Evolutionary conservation across 257 asterid genomes (phyloP), one percentile per base, ranked within the genome.

Genomic region (Solanum etuberosum): DNA sequence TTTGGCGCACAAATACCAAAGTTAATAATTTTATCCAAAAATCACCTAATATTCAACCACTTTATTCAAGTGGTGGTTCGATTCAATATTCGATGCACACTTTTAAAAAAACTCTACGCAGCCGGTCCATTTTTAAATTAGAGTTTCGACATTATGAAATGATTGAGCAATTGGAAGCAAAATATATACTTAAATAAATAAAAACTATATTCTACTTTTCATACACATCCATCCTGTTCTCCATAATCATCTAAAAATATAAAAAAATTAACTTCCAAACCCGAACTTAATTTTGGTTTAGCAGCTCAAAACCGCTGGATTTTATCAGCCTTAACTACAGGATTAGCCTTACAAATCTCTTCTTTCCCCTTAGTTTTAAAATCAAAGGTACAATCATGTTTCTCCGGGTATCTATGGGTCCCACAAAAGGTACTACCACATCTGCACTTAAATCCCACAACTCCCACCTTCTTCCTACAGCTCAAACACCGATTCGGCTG

Each of bases 381-480:
- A 90, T 92, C 91, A 63, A 91, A 92, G 61, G 84, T 83, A 87
- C 95, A 92, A 54, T 51, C 91, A 40, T 92, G 95, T 35, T 88
- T 87, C 74, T 92, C 93, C 4, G 95, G 93, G 88, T 91, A 91
- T 76, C 93, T 86, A 70, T 92, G 93, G 68, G 83, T 61, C 84
- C 93, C 95, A 81, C 93, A 92, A 86, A 91, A 92, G 23, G 93
- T 89, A 83, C 87, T 34, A 14, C 95, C 95, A 51, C 95, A 92
- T 71, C 91, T 86, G 85, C 95, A 92, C 72, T 87, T 40, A 38
- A 91, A 92, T 12, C 92, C 93, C 92, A 89, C 68, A 14, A 91
- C 86, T 7, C 93, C 93, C 0, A 91, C 90, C 61, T 92, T 91
- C 89, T 88, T 92, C 68, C 88, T 91, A 46, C 93, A 92, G 15